Evolutionary conservation across 163 green algal genomes (phyloP).

Genomic region (Prototheca wickerhamii): DNA sequence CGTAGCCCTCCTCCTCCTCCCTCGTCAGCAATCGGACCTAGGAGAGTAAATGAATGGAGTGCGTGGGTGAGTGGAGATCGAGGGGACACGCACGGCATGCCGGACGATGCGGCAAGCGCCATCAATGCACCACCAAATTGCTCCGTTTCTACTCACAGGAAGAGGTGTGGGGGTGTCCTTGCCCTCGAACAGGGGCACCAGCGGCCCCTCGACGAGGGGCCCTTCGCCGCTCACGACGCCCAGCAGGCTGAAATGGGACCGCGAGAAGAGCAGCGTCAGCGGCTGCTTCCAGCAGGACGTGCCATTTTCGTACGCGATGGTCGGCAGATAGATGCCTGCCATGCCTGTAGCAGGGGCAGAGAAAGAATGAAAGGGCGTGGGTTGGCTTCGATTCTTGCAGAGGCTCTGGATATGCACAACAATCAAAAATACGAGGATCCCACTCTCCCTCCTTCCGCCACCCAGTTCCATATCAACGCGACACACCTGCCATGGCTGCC

Average conservation of each 20-base stretch:
- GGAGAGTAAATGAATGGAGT: not conserved
- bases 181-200: conserved; percentile 10
- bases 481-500: conserved; percentile 1
- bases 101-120: not conserved
- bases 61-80: not conserved
- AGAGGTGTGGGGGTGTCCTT: too few species aligned
- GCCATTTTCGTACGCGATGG: not conserved
- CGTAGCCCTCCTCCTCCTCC: not conserved
- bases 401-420: not conserved
- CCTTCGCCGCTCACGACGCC: conserved; percentile 8
- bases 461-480: not conserved
- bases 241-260: conserved; percentile 21
- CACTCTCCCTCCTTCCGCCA: not conserved
- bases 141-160: too few species aligned
- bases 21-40: conserved; percentile 12
- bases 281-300: conserved; percentile 8
- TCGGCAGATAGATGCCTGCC: conserved; percentile 15
- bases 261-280: conserved; percentile 7
- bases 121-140: too few species aligned
- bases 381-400: too few species aligned
- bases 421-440: not conserved
- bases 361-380: too few species aligned
- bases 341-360: conserved; percentile 1
- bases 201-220: conserved; percentile 6
- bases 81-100: not conserved